A percentile compares a stretch with the other conserved stretches of the same genome.
These are phyloP conservation scores for Aspergillus fructus DNA, from an alignment of 2,329 filamentous ascomycete species.

Conservation along the genomic window DNA sequence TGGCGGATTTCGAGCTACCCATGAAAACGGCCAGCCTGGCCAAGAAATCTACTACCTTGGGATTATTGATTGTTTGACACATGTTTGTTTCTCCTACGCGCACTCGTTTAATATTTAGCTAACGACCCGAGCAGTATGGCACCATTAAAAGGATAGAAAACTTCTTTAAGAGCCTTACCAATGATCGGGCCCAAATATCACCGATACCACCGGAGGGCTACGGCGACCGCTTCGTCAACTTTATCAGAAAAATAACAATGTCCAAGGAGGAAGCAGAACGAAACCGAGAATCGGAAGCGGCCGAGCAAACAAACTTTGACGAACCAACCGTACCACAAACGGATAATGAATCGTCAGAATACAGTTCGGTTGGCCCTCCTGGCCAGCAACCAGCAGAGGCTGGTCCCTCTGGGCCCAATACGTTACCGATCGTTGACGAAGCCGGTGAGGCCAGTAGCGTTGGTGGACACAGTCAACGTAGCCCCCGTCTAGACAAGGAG, in stretches of 20 bases:
- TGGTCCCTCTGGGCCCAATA: conserved; percentile 52
- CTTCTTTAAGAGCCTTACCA: conserved; percentile 91
- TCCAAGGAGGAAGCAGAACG: conserved; percentile 78
- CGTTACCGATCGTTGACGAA: conserved; percentile 85
- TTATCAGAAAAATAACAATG: conserved; percentile 88
- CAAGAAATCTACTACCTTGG: conserved; percentile 98
- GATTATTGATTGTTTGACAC: conserved; percentile 96
- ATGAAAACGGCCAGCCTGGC: conserved; percentile 79
- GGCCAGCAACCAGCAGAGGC: conserved; percentile 60
- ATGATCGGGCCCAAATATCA: conserved; percentile 83
- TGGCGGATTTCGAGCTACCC: conserved; percentile 87
- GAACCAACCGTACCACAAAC: conserved; percentile 58
- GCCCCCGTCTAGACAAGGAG: conserved; percentile 37
- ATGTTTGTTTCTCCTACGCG: conserved; percentile 62
- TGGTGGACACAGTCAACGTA: conserved; percentile 58
- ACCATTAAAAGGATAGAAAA: conserved; percentile 93
- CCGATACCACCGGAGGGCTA: conserved; percentile 88
- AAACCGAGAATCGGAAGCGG: conserved; percentile 29
- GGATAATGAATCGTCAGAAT: conserved; percentile 64
- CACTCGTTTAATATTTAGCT: neutral
- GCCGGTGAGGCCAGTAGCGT: conserved; percentile 73
- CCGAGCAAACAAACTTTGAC: conserved; percentile 42
- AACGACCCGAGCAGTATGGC: conserved; percentile 66
- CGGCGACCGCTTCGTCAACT: conserved; percentile 89
- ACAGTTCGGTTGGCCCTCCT: conserved; percentile 59